Base-by-base conservation (phyloP, 495 filamentous ascomycete genomes). In the Penicillium manginii region DNA sequence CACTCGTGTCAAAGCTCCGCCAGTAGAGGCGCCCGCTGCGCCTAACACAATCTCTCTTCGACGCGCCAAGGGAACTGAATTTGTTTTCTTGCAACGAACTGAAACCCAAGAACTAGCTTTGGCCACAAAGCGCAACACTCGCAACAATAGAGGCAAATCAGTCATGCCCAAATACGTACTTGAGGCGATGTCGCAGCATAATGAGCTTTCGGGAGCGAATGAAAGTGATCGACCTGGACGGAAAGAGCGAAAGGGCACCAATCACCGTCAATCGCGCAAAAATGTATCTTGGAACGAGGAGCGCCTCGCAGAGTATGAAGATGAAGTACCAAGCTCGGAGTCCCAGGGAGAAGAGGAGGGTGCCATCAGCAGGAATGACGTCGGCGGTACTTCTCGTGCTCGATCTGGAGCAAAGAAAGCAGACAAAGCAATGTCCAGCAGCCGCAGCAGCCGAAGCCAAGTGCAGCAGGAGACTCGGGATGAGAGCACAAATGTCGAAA, bases 81-180 rank as follows among this genome's bases (percentile, higher is more conserved):
- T 81, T 45, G 72, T 86, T 22, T 81, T 85, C 42, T 67, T 85
- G 9, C 79, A 83, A 57, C 78, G 77, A 45, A 82, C 81, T 2
- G 82, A 87, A 57, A 80, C 83, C 4, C 85, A 88, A 59, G 78
- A 86, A 50, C 62, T 86, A 17, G 78, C 82, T 1, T 65, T 83
- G 55, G 59, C 71, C 12, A 87, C 84, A 3, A 73, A 79, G 48
- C 72, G 72, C 4, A 87, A 88, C 62, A 88, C 85, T 10, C 71
- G 76, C 37, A 74, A 78, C 42, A 88, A 88, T 67, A 81, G 82
- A 55, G 84, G 84, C 12, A 74, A 77, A 55, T 68, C 81, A 17
- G 59, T 83, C 32, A 61, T 77, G 21, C 83, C 84, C 18, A 76
- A 73, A 54, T 56, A 73, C 39, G 71, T 65, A 22, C 68, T 88